Evolutionary conservation across 495 filamentous ascomycete species (phyloP).

Genomic region (Hypoxylon subgilvum): DNA sequence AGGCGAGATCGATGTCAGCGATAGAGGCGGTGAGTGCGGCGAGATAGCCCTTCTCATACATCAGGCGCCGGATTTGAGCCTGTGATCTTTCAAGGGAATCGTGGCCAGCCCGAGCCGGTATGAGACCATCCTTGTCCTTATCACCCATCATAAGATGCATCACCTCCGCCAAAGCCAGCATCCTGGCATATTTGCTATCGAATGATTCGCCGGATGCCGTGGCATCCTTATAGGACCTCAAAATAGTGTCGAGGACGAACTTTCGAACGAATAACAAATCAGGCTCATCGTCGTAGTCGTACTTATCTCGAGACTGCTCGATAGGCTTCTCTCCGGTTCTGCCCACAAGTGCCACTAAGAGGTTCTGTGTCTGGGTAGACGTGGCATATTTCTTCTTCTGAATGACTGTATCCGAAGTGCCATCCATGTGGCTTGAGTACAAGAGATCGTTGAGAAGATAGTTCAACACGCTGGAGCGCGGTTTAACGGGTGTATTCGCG

Average conservation of each 20-base stretch:
- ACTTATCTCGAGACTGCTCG: conserved; percentile 51
- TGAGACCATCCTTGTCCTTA: conserved; percentile 63
- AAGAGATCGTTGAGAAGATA: conserved; percentile 89
- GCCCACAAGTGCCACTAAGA: conserved; percentile 83
- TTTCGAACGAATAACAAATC: conserved; percentile 90
- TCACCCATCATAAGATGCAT: conserved; percentile 91
- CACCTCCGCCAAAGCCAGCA: conserved; percentile 84
- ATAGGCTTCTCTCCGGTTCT: conserved; percentile 80
- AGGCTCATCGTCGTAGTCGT: conserved; percentile 78
- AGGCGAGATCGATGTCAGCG: conserved; percentile 94
- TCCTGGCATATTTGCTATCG: conserved; percentile 84
- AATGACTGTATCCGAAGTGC: conserved; percentile 70
- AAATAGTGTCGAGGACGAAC: conserved; percentile 90
- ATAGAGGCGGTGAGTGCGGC: conserved; percentile 85
- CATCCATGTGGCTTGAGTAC: conserved; percentile 73
- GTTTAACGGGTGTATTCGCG: conserved; percentile 87
- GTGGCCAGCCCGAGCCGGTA: conserved; percentile 27
- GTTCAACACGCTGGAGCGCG: conserved; percentile 88
- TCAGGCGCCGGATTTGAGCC: conserved; percentile 83
- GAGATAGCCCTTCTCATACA: conserved; percentile 98
- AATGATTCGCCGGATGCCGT: conserved; percentile 76
- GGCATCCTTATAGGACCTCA: conserved; percentile 92
- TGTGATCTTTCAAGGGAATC: conserved; percentile 56
- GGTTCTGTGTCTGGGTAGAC: conserved; percentile 80
- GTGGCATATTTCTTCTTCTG: conserved; percentile 85